A percentile compares a stretch with the other conserved stretches of the same genome.
Evolutionary conservation across 352 stramenopile genomes (phyloP).

Genomic region (Globisporangium spinosum): DNA sequence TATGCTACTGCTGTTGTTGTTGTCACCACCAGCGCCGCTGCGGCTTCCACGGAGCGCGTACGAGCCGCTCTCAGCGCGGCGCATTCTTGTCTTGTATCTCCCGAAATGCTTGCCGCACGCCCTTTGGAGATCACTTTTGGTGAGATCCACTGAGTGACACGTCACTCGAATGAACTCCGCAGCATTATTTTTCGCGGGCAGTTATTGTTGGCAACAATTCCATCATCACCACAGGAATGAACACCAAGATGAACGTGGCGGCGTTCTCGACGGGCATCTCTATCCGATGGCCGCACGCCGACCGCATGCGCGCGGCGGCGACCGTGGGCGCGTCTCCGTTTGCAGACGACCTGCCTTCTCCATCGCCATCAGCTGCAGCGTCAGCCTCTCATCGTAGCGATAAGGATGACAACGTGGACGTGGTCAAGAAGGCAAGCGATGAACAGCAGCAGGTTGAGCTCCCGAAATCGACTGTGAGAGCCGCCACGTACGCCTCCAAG

Average conservation of each 20-base stretch:
- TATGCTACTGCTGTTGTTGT: neutral
- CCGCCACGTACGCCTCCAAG: neutral
- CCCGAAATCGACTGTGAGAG: neutral
- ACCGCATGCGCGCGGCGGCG: neutral
- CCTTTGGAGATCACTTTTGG: neutral
- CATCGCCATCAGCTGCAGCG: neutral
- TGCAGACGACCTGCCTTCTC: neutral
- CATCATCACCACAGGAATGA: neutral
- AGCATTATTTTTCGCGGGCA: constrained; percentile 12
- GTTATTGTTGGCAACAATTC: neutral
- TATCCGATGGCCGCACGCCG: constrained; percentile 34
- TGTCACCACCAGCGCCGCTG: neutral
- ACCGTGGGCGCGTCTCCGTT: constrained; percentile 6
- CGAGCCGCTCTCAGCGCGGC: neutral
- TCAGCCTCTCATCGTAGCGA: neutral
- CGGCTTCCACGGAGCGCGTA: constrained; percentile 7
- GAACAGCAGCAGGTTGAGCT: neutral
- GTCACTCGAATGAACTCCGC: constrained; percentile 20
- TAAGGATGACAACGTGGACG: neutral
- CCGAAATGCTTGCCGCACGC: neutral
- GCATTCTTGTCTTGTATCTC: constrained; percentile 4
- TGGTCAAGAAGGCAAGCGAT: neutral
- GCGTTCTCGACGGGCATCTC: constrained; percentile 55
- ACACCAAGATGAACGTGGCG: constrained; percentile 33
- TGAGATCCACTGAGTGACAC: constrained; percentile 13